phyloP scores from a whole-genome alignment of 2,329 filamentous ascomycete species.

The Aspergillus brasiliensis region DNA sequence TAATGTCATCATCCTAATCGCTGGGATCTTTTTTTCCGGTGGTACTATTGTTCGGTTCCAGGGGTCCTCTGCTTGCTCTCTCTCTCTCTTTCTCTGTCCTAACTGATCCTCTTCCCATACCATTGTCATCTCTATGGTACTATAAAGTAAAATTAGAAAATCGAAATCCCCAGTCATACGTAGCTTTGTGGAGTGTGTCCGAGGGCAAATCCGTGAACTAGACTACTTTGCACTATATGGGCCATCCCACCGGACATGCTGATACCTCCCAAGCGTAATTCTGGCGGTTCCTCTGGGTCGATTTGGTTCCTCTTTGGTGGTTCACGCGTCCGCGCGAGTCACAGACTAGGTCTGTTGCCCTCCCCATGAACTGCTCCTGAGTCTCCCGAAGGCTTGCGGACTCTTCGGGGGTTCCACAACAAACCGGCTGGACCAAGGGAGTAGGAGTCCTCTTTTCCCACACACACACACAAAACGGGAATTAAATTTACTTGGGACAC shows the following conservation, averaged over 20 bases:
- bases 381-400: background rate
- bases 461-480: background rate
- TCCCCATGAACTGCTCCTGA: background rate
- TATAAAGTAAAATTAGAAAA: too few species aligned
- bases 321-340: background rate
- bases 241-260: background rate
- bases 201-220: background rate
- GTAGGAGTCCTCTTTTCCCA: background rate
- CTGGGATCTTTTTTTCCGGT: background rate
- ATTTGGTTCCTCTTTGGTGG: slow-evolving; percentile 1
- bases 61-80: background rate
- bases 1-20: slow-evolving; percentile 2
- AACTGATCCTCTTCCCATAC: background rate
- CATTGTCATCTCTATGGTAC: too few species aligned
- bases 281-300: background rate
- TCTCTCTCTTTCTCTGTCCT: background rate
- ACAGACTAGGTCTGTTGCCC: slow-evolving; percentile 4
- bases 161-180: background rate
- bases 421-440: slow-evolving; percentile 6
- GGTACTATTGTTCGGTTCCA: background rate
- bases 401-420: slow-evolving; percentile 9
- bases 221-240: background rate
- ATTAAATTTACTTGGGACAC: background rate
- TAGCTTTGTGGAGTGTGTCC: background rate
- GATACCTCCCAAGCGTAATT: background rate